Evolutionary conservation across 495 filamentous ascomycete species (phyloP), one percentile per base, ranked within the genome.

Genomic region (Wilcoxina mikolae): DNA sequence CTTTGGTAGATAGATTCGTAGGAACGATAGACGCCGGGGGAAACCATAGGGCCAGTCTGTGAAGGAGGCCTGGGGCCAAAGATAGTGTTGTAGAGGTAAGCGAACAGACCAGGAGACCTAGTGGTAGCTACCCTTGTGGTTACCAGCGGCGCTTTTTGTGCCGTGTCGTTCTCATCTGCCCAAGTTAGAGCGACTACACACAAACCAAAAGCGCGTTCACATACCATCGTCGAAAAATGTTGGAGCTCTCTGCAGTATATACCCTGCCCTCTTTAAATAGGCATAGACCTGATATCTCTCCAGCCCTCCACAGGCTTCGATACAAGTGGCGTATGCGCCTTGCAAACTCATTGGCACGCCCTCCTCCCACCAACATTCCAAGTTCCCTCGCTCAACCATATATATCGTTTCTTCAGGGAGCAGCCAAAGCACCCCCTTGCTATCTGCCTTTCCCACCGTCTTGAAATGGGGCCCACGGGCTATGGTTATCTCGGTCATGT

Each of bases 381-480:
- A 54, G 56, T 74, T 84, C 0, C 90, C 91, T 58, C 90, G 69
- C 69, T 98, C 91, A 17, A 96, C 72, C 42, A 94, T 62, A 66
- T 86, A 96, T 46, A 98, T 69, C 4, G 86, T 83, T 64, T 98
- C 91, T 66, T 98, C 93, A 0, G 89, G 89, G n/a, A 93, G 66
- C 24, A 98, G 64, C 85, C 86, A 93, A 20, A 87, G 61, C 45
- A 74, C 74, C 24, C 79, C 74, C 58, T 69, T 72, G 0, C 74
- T 76, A 41, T 80, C 73, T 4, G 71, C 72, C 46, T 69, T 71
- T 1, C 82, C 82, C 50, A 83, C 74, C 7, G 73, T 75, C 56
- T 72, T 72, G 59, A 83, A 80, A 44, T 71, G 68, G 15, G 69
- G 65, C 0, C 79, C 79, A 51, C 71, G 75, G 0, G 72, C 69